phyloP scores from a whole-genome alignment of 306 rosid species.

The Gastrolobium bilobum region DNA sequence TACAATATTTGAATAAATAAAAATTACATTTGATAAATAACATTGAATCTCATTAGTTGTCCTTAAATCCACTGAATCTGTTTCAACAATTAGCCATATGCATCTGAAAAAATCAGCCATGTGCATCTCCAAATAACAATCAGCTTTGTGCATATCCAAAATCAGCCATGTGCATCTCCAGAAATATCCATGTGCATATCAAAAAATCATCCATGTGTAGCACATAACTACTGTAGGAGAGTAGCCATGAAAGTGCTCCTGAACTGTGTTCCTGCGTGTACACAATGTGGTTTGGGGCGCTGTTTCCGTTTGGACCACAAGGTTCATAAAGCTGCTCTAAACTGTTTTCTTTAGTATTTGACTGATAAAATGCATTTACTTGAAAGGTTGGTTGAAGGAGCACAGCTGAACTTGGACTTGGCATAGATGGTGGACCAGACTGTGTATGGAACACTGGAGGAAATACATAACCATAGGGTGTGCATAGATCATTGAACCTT shows the following conservation, averaged over 20 bases:
- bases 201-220: too few relatives aligned
- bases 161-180: too few relatives aligned
- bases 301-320: conserved; percentile 51
- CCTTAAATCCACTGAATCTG: too few relatives aligned
- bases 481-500: conserved; percentile 59
- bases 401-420: conserved; percentile 56
- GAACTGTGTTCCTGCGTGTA: conserved; percentile 59
- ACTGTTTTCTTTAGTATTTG: conserved; percentile 55
- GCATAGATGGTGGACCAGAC: conserved; percentile 63
- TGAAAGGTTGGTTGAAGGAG: conserved; percentile 65
- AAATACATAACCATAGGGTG: conserved; percentile 62
- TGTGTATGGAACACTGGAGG: conserved; percentile 68
- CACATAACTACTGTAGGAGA: too few relatives aligned
- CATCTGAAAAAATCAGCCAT: too few relatives aligned
- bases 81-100: too few relatives aligned
- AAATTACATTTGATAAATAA: too few relatives aligned
- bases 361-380: conserved; percentile 66
- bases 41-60: too few relatives aligned
- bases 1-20: too few relatives aligned
- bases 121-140: too few relatives aligned
- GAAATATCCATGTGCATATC: too few relatives aligned
- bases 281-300: conserved; percentile 47
- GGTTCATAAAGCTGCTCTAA: conserved; percentile 61
- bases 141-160: too few relatives aligned
- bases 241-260: conserved; percentile 43